Base-by-base conservation (phyloP, 352 stramenopile species). In the Globisporangium canariense region DNA sequence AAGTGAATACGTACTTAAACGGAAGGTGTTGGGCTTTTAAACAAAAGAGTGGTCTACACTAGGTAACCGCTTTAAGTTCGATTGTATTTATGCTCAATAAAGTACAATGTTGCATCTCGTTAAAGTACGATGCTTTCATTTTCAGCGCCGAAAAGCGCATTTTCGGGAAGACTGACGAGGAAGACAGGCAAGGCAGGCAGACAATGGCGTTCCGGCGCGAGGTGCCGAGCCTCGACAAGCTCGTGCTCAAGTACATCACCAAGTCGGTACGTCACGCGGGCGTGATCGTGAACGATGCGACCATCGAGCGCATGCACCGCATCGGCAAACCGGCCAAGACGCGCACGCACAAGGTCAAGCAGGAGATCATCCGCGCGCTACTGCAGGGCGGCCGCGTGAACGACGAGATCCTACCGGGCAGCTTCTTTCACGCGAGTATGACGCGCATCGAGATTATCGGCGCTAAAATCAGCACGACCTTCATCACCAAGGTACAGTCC, bases 211-310 rank as follows among this genome's bases (percentile, higher is more conserved):
- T 96, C 81, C 83, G 83, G 36, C 86, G 88, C 25, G 86, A 96
- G 10, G 88, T 96, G 65, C 69, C 75, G 59, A 61, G 76, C 71
- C 82, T 96, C 58, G 86, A 94, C 58, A 83, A 90, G 71, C 75
- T 94, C 72, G 82, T 96, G 79, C 79, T 96, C 74, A 96, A 96
- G 81, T 91, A 83, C 68, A 86, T 96, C 64, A 79, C 86, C 79
- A 96, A 96, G 83, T 82, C 86, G 22, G 83, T 76, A 58, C 75
- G 85, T 11, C 72, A 88, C 43, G 65, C 78, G 54, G 67, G 75
- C 32, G 43, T 78, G 34, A 92, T 94, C 56, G 66, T 96, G 30
- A 96, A 87, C 61, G 80, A 93, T 32, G 62, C 70, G 28, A 89
- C 81, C 30, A 57, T 96, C 51, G 78, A 74, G 65, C 75, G 82